Conservation (phyloP, 805 yeast species). For the Candida sanyiensis region DNA sequence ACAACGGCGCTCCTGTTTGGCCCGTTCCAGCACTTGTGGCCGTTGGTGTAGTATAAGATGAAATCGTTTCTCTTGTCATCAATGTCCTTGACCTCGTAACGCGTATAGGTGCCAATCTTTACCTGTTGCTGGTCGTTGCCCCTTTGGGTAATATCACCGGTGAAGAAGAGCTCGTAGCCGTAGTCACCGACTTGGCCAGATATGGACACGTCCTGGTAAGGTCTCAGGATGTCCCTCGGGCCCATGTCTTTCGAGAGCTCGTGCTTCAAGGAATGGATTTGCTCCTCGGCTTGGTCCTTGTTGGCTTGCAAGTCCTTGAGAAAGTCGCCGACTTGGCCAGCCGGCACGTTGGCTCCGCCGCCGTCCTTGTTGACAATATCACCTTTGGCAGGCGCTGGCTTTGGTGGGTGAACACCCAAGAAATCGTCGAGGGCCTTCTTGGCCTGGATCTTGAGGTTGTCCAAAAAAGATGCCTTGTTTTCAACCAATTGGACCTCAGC, state of each 20-base stretch:
- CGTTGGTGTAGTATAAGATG: conserved; percentile 43
- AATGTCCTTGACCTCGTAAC: conserved; percentile 26
- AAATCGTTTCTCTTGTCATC: conserved; percentile 30
- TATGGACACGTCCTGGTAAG: conserved; percentile 46
- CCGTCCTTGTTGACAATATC: conserved; percentile 6
- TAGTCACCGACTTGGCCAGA: conserved; percentile 58
- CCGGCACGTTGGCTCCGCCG: conserved; percentile 1
- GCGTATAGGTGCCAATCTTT: conserved; percentile 42
- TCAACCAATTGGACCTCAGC: neutral
- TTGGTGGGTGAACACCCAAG: conserved; percentile 15
- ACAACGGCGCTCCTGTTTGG: conserved; percentile 71
- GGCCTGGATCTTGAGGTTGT: conserved; percentile 10
- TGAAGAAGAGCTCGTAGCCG: conserved; percentile 56
- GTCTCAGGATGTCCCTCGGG: conserved; percentile 56
- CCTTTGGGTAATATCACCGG: conserved; percentile 52
- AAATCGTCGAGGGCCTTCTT: conserved; percentile 18
- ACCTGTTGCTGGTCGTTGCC: conserved; percentile 42
- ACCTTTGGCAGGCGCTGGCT: conserved; percentile 8
- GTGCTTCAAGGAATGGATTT: conserved; percentile 6
- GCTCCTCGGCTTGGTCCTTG: conserved; percentile 16
- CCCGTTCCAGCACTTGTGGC: conserved; percentile 92
- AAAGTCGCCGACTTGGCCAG: conserved; percentile 3
- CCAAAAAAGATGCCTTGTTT: conserved; percentile 5
- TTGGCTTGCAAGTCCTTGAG: conserved; percentile 14
- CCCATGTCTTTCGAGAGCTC: conserved; percentile 41